Percentiles rank a stretch among this genome's conserved stretches.
phyloP scores from a whole-genome alignment of 768 basidiomycete species.

The Suillus spraguei region DNA sequence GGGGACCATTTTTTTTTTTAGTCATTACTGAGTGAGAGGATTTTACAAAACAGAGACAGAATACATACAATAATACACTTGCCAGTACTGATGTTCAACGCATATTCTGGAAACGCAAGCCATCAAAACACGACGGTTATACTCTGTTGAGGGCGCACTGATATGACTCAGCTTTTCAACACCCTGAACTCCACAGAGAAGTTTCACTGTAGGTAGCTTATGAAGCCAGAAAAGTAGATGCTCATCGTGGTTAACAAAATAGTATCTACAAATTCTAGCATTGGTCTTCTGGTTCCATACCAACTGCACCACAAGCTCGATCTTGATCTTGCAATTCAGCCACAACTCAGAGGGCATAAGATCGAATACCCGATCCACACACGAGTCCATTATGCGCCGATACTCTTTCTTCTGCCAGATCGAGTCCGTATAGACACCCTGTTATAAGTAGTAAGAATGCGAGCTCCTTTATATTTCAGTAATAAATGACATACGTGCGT shows the following conservation, averaged over 20 bases:
- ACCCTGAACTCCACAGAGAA: constrained; percentile 41
- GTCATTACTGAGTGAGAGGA: background rate
- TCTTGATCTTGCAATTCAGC: too few species aligned
- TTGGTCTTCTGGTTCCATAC: background rate
- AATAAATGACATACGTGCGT: constrained; percentile 35
- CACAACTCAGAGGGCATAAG: background rate
- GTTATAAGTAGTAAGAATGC: background rate
- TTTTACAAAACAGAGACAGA: background rate
- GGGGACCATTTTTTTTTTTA: too few species aligned
- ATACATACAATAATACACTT: background rate
- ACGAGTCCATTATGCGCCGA: background rate
- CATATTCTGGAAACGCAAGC: constrained; percentile 17
- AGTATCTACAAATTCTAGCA: constrained; percentile 33
- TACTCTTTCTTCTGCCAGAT: constrained; percentile 30
- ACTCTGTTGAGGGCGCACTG: constrained; percentile 31
- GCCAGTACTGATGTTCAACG: constrained; percentile 29
- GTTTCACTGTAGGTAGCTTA: constrained; percentile 31
- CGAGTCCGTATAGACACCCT: constrained; percentile 52
- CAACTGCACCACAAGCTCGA: constrained; percentile 4
- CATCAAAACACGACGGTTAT: constrained; percentile 6
- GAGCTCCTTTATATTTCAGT: background rate
- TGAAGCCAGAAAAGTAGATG: constrained; percentile 53
- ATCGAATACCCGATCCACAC: background rate
- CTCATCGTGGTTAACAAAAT: constrained; percentile 45
- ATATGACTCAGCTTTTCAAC: constrained; percentile 40